Base-by-base conservation (phyloP, 2,329 filamentous ascomycete genomes). In the Laburnicola sp. region DNA sequence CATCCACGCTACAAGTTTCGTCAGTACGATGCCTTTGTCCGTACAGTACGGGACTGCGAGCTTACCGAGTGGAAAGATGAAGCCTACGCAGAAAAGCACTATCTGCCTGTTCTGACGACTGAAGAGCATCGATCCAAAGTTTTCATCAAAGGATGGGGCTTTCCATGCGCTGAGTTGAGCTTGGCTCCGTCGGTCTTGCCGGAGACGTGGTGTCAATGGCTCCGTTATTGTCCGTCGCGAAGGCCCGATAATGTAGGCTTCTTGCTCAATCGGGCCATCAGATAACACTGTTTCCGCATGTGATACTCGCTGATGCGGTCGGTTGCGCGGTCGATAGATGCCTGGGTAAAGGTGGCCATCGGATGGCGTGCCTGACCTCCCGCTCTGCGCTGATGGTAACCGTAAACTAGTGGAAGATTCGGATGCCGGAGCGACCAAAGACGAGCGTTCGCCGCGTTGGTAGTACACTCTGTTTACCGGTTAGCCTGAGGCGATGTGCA, bases 91-190 rank as follows among this genome's bases (percentile, higher is more conserved):
- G 73, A 95, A 95, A 42, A 89, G 76, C 45, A 87, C 76, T 27
- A 93, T 81, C 71, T 95, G 91, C 40, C 85, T 75, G 65, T 92
- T 92, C 54, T 88, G 82, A 56, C 82, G 82, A 44, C 85, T 86
- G 56, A 87, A 79, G 3, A 83, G 65, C 11, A 82, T 80, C 31
- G 81, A 82, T 34, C 85, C 83, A 2, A 82, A 74, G 7, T 82
- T 82, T 73, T 86, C 88, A 53, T 85, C 83, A 22, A 88, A 75
- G 1, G 85, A 86, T 1, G 90, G 90, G 1, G 89, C 85, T 53
- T 86, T 83, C 88, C 89, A 94, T 11, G 85, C 78, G 64, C 82
- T 87, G 59, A 74, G 52, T 60, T 71, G 59, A 77, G 82, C 63
- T 32, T 51, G 77, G 74, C 48, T 78, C 77, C 39, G 82, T 28